A percentile compares a stretch with the other conserved stretches of the same genome.
These are phyloP conservation scores for Plantago lanceolata DNA, from an alignment of 305 asterid species.

Conservation along the genomic window DNA sequence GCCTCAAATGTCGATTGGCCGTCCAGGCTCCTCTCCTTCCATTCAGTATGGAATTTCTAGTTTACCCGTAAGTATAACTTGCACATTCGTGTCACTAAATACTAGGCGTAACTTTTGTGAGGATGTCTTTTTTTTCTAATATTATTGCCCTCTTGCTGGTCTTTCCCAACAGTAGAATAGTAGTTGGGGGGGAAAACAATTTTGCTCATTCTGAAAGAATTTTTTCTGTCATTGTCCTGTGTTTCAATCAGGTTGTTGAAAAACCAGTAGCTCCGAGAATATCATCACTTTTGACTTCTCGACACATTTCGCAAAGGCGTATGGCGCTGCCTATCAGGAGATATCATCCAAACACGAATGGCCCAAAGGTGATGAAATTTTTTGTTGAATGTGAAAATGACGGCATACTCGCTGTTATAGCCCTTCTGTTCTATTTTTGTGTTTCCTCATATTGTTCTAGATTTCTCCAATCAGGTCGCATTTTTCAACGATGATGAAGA, in stretches of 20 bases:
- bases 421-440: too few relatives aligned
- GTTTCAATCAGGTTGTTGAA: conserved; percentile 68
- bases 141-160: neutral
- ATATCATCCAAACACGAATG: conserved; percentile 71
- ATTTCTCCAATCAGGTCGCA: conserved; percentile 49
- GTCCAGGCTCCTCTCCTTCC: conserved; percentile 71
- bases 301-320: conserved; percentile 91
- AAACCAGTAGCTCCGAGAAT: conserved; percentile 70
- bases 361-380: conserved; percentile 57
- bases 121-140: conserved; percentile 19
- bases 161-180: conserved; percentile 6
- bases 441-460: too few relatives aligned
- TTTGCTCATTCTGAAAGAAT: neutral
- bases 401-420: neutral
- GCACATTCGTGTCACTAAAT: neutral
- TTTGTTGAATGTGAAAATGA: neutral
- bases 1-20: conserved; percentile 94
- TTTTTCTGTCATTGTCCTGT: neutral
- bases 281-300: conserved; percentile 77
- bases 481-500: conserved; percentile 83
- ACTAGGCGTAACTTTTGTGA: conserved; percentile 4
- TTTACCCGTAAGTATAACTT: conserved; percentile 68
- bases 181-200: neutral
- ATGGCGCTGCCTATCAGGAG: conserved; percentile 73
- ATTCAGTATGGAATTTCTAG: conserved; percentile 95